Base-by-base conservation (phyloP, 2,329 filamentous ascomycete species). In the Botrytis fabae region DNA sequence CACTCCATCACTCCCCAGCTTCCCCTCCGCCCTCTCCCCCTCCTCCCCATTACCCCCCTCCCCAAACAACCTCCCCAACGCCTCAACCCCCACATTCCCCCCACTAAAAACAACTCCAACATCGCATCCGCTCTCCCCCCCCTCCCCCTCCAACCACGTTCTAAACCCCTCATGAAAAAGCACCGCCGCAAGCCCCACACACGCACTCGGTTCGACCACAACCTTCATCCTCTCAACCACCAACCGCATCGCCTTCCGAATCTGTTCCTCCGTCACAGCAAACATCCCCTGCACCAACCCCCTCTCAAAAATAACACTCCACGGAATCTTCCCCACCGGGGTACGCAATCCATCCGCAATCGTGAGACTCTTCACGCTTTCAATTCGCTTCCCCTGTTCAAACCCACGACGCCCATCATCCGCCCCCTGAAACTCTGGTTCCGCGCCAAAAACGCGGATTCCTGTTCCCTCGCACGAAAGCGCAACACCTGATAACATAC, bases 341-440 rank as follows among this genome's bases (percentile, higher is more conserved):
- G 95, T 97, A 40, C 95, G 86, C 80, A 98, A 83, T 0, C 95
- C 95, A 82, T 98, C 95, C 0, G 94, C 95, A 51, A 98, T 91
- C 0, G 95, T 98, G 25, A 95, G 85, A 0, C 91, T 90, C 78
- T 88, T 89, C 32, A 98, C 95, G 0, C 81, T 81, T 75, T 88
- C 84, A 57, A 98, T 86, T 20, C 94, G 86, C 77, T 83, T 77
- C 0, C 92, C 91, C 0, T 86, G 80, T 70, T 87, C 87, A 46
- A 95, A 86, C 0, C 93, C 93, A 2, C 93, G 85, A 74, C 90
- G 87, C 54, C 88, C 92, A 83, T 98, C 95, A 83, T 98, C 94
- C 0, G 90, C 95, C 66, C 94, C 95, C 79, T 97, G 83, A 80
- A 92, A 93, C 35, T 85, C 87, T 0, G 96, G 95, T 83, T 98